A percentile compares a stretch with the other conserved stretches of the same genome.
Evolutionary conservation across 306 rosid genomes (phyloP).

Genomic region (Fagus crenata): DNA sequence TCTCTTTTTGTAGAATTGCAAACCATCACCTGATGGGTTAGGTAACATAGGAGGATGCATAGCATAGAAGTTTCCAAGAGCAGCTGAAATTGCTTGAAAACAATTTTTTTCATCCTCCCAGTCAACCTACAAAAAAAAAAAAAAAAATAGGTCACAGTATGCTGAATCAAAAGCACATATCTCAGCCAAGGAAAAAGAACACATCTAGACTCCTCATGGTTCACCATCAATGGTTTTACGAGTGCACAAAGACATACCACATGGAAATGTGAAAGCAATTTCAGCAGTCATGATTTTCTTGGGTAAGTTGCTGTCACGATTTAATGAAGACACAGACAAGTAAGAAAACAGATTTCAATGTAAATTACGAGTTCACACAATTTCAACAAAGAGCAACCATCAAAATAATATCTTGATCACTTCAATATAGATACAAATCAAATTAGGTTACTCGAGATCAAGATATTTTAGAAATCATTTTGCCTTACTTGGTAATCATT

Average conservation of each 20-base stretch:
- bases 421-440: too few species aligned
- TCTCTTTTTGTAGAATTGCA: constrained; percentile 63
- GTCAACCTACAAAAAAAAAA: constrained; percentile 51
- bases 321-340: background rate
- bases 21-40: constrained; percentile 78
- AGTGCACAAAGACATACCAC: background rate
- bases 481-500: too few species aligned
- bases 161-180: background rate
- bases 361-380: too few species aligned
- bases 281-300: background rate
- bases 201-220: background rate
- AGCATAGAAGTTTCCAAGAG: constrained; percentile 85
- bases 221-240: background rate
- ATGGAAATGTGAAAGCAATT: background rate
- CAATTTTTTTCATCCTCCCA: constrained; percentile 84
- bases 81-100: constrained; percentile 75
- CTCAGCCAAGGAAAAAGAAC: background rate
- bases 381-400: too few species aligned
- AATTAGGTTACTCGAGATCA: too few species aligned
- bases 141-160: background rate
- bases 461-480: too few species aligned
- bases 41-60: constrained; percentile 92
- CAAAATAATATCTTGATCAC: too few species aligned
- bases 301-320: background rate
- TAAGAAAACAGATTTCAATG: background rate